Evolutionary conservation across 352 stramenopile genomes (phyloP), one percentile per base, ranked within the genome.

Genomic region (Phytophthora idaei): DNA sequence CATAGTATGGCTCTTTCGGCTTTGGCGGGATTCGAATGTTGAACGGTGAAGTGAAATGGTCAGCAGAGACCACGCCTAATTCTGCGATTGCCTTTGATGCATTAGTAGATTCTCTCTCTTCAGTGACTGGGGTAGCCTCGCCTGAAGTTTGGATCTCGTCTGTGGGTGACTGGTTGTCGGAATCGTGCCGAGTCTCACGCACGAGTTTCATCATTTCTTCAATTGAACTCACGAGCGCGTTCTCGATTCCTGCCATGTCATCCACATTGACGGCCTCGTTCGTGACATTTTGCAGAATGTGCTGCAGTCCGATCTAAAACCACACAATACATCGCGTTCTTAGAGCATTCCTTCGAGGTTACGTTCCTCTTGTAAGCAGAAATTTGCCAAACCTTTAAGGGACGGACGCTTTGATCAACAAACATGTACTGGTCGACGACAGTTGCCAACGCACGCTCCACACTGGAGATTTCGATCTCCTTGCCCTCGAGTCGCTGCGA

Each of bases 371-470:
- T 2, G 4, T 4, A 47, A 62, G 7, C 11, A 25, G 44, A 15
- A 31, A 11, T 6, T 49, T 10, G 14, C 12, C 58, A 64, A 66
- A 92, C 86, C 74, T 95, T 93, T 46, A 95, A 81, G 0, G 83
- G 87, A 2, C 84, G 78, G 9, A 95, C 81, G 34, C 71, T 85
- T 60, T 93, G 82, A 36, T 95, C 84, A 1, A 93, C 85, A 62
- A 89, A 95, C 75, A 89, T 89, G 58, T 91, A 95, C 61, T 93
- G 81, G 28, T 95, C 85, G 15, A 92, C 72, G n/a, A 92, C 78
- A 0, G 82, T 92, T 10, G 79, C 74, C 29, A 95, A 67, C 6
- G 74, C 67, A 5, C 80, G 80, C 46, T 93, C 85, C 9, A 88
- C 66, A 17, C 54, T 81, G 4, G 76, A 88, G 32, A 90, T 78